These are phyloP conservation scores for Amanita exitialis DNA, from an alignment of 768 basidiomycete genomes.

Conservation along the genomic window DNA sequence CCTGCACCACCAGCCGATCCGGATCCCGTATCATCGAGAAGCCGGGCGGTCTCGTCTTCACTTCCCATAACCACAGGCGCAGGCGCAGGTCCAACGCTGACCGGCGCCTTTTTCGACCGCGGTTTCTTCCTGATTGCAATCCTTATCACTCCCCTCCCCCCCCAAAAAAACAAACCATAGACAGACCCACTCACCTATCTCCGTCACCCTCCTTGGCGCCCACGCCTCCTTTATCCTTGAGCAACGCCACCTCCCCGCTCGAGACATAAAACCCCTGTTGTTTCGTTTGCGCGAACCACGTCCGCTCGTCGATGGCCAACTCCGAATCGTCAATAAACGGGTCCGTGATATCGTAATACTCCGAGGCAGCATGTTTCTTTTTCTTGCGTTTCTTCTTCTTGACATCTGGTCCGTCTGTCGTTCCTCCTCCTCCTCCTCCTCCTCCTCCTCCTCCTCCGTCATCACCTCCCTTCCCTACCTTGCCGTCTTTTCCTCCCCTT, in stretches of 20 bases:
- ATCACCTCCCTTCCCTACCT: neutral
- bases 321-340: conserved; percentile 99
- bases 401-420: conserved; percentile 31
- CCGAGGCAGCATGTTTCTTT: conserved; percentile 42
- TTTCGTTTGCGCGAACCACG: conserved; percentile 84
- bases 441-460: neutral
- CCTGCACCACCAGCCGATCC: conserved; percentile 26
- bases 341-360: conserved; percentile 87
- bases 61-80: conserved; percentile 3
- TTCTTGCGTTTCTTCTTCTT: conserved; percentile 27
- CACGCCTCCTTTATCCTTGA: conserved; percentile 41
- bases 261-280: conserved; percentile 92
- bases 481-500: neutral
- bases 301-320: conserved; percentile 81
- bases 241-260: conserved; percentile 75
- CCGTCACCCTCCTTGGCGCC: neutral
- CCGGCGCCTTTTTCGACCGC: conserved; percentile 49
- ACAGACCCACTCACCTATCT: conserved; percentile 25
- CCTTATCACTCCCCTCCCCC: neutral
- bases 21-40: neutral
- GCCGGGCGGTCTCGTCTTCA: conserved; percentile 8
- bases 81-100: neutral
- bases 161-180: neutral
- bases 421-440: conserved; percentile 12
- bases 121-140: conserved; percentile 53